These are phyloP conservation scores for Xylariaceae sp. DNA, from an alignment of 2,329 filamentous ascomycete genomes.

Conservation along the genomic window DNA sequence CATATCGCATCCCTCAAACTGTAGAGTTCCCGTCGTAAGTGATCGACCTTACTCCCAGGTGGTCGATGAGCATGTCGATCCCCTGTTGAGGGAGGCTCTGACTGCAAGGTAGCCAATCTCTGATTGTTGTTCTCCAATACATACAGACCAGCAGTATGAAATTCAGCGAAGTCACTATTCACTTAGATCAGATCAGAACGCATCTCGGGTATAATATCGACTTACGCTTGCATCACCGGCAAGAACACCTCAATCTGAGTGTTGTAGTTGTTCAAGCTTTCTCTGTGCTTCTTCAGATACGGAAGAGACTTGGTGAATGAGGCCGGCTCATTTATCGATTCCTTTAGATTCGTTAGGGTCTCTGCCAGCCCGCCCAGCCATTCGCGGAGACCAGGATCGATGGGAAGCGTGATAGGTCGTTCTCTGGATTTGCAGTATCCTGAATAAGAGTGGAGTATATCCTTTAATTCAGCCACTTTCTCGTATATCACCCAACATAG, in stretches of 20 bases:
- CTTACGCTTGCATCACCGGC: constrained; percentile 18
- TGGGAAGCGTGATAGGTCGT: constrained; percentile 9
- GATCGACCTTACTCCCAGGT: constrained; percentile 5
- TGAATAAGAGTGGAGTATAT: constrained; percentile 20
- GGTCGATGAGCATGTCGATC: neutral
- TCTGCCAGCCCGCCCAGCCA: constrained; percentile 20
- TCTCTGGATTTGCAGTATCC: constrained; percentile 10
- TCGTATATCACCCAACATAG: constrained; percentile 9
- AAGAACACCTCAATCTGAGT: constrained; percentile 20
- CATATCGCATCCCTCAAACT: constrained; percentile 22
- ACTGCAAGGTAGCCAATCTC: neutral
- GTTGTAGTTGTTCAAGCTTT: constrained; percentile 8
- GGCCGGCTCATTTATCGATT: neutral
- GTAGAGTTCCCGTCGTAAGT: constrained; percentile 22
- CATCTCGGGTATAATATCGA: neutral
- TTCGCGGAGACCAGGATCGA: constrained; percentile 20
- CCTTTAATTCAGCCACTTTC: constrained; percentile 15
- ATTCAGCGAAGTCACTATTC: constrained; percentile 23
- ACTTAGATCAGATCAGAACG: neutral
- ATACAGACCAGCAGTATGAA: constrained; percentile 9
- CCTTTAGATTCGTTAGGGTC: constrained; percentile 15
- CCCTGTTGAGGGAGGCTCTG: neutral
- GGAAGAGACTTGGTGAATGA: neutral
- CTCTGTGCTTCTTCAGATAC: neutral
- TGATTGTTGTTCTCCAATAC: neutral